These are phyloP conservation scores for Coelastrella sp. DNA, from an alignment of 139 green algal genomes.

Conservation along the genomic window DNA sequence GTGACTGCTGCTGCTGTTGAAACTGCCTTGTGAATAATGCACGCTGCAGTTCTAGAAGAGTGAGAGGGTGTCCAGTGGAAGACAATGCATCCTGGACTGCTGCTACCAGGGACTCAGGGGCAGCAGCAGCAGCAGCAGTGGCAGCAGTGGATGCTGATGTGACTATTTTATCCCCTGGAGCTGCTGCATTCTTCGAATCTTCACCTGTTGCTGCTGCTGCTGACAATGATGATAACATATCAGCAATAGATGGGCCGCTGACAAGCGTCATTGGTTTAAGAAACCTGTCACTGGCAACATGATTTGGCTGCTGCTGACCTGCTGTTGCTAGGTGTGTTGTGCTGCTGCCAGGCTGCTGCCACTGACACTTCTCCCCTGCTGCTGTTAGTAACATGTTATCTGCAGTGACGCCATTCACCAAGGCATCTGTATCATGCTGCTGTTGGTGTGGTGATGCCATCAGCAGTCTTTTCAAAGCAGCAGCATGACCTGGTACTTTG, in stretches of 20 bases:
- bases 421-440: too few relatives aligned
- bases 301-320: too few relatives aligned
- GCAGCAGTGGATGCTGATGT: too few relatives aligned
- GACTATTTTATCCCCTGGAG: too few relatives aligned
- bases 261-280: too few relatives aligned
- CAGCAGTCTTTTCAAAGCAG: conserved; percentile 7
- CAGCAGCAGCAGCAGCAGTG: background rate
- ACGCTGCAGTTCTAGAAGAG: background rate
- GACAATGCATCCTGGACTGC: background rate
- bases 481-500: background rate
- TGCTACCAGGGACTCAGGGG: background rate
- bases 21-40: background rate
- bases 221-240: too few relatives aligned
- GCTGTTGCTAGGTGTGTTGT: too few relatives aligned
- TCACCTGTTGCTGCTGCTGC: too few relatives aligned
- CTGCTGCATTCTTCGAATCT: too few relatives aligned
- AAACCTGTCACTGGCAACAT: too few relatives aligned
- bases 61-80: background rate
- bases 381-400: background rate
- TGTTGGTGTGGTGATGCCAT: background rate
- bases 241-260: too few relatives aligned
- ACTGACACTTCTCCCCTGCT: background rate
- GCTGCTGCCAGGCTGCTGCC: background rate
- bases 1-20: background rate
- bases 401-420: too few relatives aligned